Evolutionary conservation across 768 basidiomycete species (phyloP), one percentile per base, ranked within the genome.

Genomic region (Boletus rubescentipes): DNA sequence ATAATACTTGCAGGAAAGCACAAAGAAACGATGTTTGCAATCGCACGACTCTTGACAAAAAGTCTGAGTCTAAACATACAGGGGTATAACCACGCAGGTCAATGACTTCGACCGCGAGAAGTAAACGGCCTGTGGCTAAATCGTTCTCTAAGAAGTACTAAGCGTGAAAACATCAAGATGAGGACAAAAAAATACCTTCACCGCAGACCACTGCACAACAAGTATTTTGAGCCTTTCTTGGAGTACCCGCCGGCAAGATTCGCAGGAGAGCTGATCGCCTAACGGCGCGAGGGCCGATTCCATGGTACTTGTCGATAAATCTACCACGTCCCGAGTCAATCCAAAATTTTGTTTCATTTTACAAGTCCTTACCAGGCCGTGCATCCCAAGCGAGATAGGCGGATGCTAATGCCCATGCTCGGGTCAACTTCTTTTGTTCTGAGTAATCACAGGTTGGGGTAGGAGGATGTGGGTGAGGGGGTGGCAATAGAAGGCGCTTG

Each of bases 381-480:
- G 87, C 86, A 69, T 91, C 89, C 89, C 89, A 91, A 10, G 87
- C 87, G 8, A 92, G 79, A 71, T 91, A 91, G 11, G 89, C 89
- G 2, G 86, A 83, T 21, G 90, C 89, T 31, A 92, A 72, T 14
- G 89, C 87, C 89, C 89, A 92, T 6, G 89, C 89, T 41, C 89
- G 73, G 11, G 87, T 87, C 35, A 92, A 63, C 64, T 82, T 88
- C 73, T 90, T 91, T 72, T 91, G 89, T 63, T 89, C 85, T 0
- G 77, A 69, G 62, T 86, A 85, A 67, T 89, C 87, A 60, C 90
- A 92, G 20, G 68, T 65, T 5, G 76, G 62, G 0, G 82, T 90
- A 15, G 90, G 86, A n/a, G 84, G 75, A 65, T 92, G 90, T 3
- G 86, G 84, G 50, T 82, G 81, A 4, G 90, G 90, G 0, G 89